Conservation (phyloP, 805 yeast species). For the Grigorovia jiainica region DNA sequence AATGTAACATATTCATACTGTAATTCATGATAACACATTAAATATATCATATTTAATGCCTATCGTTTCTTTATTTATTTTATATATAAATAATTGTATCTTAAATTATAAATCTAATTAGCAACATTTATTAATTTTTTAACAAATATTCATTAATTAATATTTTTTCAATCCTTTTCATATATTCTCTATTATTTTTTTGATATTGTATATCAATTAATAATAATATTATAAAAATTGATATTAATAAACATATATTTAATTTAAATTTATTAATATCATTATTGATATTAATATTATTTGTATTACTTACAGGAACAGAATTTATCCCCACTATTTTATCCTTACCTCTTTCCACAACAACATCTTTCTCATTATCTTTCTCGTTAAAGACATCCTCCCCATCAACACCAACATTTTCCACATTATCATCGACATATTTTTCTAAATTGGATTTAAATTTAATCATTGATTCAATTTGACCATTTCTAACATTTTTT, state of each 20-base stretch:
- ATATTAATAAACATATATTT: background rate
- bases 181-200: background rate
- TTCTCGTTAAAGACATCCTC: too few relatives aligned
- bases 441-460: slow-evolving; percentile 28
- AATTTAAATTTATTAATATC: background rate
- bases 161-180: slow-evolving; percentile 1
- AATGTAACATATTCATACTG: background rate
- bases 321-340: background rate
- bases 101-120: too few relatives aligned
- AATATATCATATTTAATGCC: background rate
- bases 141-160: background rate
- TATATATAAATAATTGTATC: too few relatives aligned
- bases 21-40: background rate
- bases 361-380: too few relatives aligned
- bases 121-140: background rate
- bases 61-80: too few relatives aligned
- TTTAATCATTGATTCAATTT: slow-evolving; percentile 48
- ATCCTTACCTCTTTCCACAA: too few relatives aligned
- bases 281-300: too few relatives aligned
- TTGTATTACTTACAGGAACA: too few relatives aligned
- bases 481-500: slow-evolving; percentile 75
- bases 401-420: background rate
- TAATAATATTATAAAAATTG: background rate
- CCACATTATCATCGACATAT: slow-evolving; percentile 14
- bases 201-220: slow-evolving; percentile 2